phyloP scores from a whole-genome alignment of 1,284 basidiomycete species.

The Psilocybe mexicana region DNA sequence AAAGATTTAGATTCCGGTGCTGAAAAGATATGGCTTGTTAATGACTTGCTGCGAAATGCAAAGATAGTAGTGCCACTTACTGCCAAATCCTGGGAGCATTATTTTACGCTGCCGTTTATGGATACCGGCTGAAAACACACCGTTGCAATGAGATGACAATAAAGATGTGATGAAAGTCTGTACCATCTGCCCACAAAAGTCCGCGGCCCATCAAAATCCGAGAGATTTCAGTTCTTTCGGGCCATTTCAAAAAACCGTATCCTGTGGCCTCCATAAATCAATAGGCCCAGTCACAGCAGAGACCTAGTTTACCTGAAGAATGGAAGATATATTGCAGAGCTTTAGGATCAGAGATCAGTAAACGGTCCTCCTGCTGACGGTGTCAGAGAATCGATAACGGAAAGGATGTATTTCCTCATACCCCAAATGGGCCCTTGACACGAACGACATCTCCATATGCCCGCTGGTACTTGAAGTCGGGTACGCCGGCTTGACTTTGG shows the following conservation, averaged over 20 bases:
- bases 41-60: not conserved
- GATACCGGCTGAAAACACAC: conserved; percentile 24
- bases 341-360: conserved; percentile 46
- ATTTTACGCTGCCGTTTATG: conserved; percentile 36
- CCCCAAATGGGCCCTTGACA: conserved; percentile 52
- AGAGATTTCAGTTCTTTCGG: conserved; percentile 44
- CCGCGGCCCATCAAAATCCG: conserved; percentile 45
- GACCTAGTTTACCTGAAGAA: conserved; percentile 35
- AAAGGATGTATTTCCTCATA: conserved; percentile 22
- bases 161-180: not conserved
- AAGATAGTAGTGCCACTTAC: conserved; percentile 16
- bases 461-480: conserved; percentile 52
- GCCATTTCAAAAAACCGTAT: conserved; percentile 46
- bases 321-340: conserved; percentile 49
- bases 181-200: conserved; percentile 39
- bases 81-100: conserved; percentile 37
- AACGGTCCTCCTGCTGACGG: conserved; percentile 38
- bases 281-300: not conserved
- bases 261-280: conserved; percentile 25
- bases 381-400: not conserved
- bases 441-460: conserved; percentile 50
- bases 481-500: conserved; percentile 48
- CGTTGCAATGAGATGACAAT: not conserved
- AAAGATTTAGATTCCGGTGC: conserved; percentile 49
- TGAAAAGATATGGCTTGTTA: conserved; percentile 14